Evolutionary conservation across 306 rosid genomes (phyloP), one percentile per base, ranked within the genome.

Genomic region (Sesbania bispinosa): DNA sequence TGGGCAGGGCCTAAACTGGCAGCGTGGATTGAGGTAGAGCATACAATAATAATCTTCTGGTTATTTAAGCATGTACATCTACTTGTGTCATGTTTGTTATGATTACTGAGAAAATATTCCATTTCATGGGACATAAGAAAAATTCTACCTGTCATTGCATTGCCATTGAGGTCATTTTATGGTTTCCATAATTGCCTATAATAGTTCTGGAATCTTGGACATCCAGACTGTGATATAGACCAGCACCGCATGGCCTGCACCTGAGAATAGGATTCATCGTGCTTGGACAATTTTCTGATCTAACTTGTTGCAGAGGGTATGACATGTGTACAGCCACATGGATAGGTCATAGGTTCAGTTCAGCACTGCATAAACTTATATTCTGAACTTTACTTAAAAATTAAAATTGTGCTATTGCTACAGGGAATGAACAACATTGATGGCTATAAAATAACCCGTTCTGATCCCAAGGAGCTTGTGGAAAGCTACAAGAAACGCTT

Each of bases 1-100:
- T 60, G 3, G 88, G 93, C 68, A 87, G 96, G 96, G 54, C 87
- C 97, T 67, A 92, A 76, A 62, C 77, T 89, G 52, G 82, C 84
- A 15, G 84, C 81, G 69, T 92, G 92, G 94, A 57, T 89, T 71
- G 82, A 92, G 92, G 94, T 89, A 81, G 9, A 54, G 50, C 18
- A 35, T 26, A 20, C 26, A 23, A 20, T 55, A 45, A 53, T 15
- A 19, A 48, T 15, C 27, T 46, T 19, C 20, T 65, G 11, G 53
- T 26, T 61, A 18, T 63, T 10, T 46, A 24, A 48, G 36, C 7
- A 57, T 15, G 50, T n/a, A 18, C 46, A 5, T 21, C 50, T 62
- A 36, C 24, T 16, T 47, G 42, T n/a, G 4, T 33, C 30, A n/a
- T 45, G 27, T 63, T 8, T 39, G 16, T 41, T 18, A 26, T 26